Conservation (phyloP, 192 early-diverging fungal species). For the Linnemannia exigua region DNA sequence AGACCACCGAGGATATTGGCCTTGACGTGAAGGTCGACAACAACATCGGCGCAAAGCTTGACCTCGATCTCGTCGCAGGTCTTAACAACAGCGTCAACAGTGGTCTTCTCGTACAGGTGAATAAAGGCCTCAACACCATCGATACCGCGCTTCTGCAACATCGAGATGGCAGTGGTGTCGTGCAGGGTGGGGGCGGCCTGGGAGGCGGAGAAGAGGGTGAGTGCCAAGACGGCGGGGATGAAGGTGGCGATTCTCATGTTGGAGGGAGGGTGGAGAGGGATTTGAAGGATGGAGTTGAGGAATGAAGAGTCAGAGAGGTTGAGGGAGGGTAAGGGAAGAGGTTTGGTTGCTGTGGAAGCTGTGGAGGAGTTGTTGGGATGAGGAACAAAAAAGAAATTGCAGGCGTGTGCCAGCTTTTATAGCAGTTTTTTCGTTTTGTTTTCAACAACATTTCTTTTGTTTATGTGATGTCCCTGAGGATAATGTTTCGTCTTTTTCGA, state of each 20-base stretch:
- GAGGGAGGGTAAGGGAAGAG: slow-evolving; percentile 14
- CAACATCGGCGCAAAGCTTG: slow-evolving; percentile 43
- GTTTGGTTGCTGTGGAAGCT: slow-evolving; percentile 52
- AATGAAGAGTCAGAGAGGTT: slow-evolving; percentile 19
- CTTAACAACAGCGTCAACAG: slow-evolving; percentile 11
- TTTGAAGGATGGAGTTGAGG: not conserved
- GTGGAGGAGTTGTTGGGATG: slow-evolving; percentile 37
- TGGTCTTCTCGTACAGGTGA: slow-evolving; percentile 19
- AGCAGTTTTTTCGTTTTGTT: slow-evolving; percentile 12
- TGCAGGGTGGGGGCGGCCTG: slow-evolving; percentile 22
- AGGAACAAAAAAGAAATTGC: slow-evolving; percentile 20
- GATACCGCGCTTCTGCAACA: slow-evolving; percentile 23
- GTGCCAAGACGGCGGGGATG: slow-evolving; percentile 53
- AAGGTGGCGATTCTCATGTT: slow-evolving; percentile 45
- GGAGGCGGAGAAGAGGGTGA: slow-evolving; percentile 44
- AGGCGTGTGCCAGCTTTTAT: slow-evolving; percentile 10
- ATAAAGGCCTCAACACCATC: slow-evolving; percentile 21
- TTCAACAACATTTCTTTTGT: no score
- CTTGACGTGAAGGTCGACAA: slow-evolving; percentile 11
- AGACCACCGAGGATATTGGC: slow-evolving; percentile 39
- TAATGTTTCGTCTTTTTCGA: not conserved
- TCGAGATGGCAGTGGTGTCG: not conserved
- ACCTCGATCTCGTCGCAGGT: slow-evolving; percentile 15
- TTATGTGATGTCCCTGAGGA: not conserved
- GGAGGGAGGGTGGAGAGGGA: not conserved